Base-by-base conservation (phyloP, 1,284 basidiomycete species). In the Austroboletus olivaceoglutinosus region DNA sequence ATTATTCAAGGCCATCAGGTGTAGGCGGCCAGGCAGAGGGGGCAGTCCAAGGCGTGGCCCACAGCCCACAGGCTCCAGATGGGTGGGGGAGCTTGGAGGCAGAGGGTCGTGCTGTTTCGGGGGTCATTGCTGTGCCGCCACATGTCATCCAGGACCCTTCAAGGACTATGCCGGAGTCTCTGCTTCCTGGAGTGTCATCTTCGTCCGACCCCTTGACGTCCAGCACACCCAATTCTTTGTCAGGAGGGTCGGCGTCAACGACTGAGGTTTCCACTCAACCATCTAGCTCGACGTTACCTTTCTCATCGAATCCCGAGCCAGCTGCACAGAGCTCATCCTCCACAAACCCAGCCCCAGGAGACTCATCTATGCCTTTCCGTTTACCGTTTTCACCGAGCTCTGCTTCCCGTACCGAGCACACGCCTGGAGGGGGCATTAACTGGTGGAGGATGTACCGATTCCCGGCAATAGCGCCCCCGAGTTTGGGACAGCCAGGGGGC, bases 371-470 rank as follows among this genome's bases (percentile, higher is more conserved):
- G 67, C 63, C 65, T 43, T 64, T 65, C 48, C 63, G 54, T 45
- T 48, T 69, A 18, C 65, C 64, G 2, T 61, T 68, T 30, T 49
- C 54, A 6, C 37, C 59, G 23, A 58, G 59, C 25, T 69, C 66
- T 38, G 55, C 65, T 48, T 65, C 69, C 11, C 66, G 65, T 16
- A 70, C 70, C 7, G 69, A 70, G 51, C 64, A 47, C 33, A 64
- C 58, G 7, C 59, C 68, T 42, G 67, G 64, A 25, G 80, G 78
- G 25, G 76, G 85, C 15, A 82, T 89, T 52, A 89, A 89, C 63
- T 86, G 87, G 80, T 90, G 88, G 89, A 74, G 89, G 52, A 70
- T 89, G 59, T 89, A 89, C 63, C 77, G 86, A 33, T 91, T 89
- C 71, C 85, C 85, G 9, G 76, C 85, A 31, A 82, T 87, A 54